A percentile compares a stretch with the other conserved stretches of the same genome.
These are phyloP conservation scores for Saccharum spontaneum DNA, from an alignment of 176 grass and related monocot species.

Conservation along the genomic window DNA sequence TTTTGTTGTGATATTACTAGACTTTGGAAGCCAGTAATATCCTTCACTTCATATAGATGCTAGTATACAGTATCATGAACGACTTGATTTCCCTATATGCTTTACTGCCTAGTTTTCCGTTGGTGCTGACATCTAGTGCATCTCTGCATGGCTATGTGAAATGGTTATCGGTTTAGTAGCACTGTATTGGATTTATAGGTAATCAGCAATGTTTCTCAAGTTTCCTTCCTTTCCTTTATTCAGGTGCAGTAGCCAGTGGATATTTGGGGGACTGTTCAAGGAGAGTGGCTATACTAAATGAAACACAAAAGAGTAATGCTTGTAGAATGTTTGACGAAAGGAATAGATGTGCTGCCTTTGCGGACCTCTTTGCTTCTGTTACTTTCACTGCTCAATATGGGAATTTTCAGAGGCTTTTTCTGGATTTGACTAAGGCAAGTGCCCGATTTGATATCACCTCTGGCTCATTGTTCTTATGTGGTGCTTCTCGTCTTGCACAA, in stretches of 20 bases:
- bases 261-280: slow-evolving; percentile 66
- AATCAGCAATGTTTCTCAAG: slow-evolving; percentile 25
- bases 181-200: neutral
- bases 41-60: neutral
- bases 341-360: slow-evolving; percentile 59
- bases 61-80: neutral
- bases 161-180: neutral
- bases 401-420: slow-evolving; percentile 88
- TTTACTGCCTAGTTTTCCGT: neutral
- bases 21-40: slow-evolving; percentile 2
- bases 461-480: slow-evolving; percentile 68
- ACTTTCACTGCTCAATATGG: slow-evolving; percentile 77
- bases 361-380: slow-evolving; percentile 83
- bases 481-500: slow-evolving; percentile 60
- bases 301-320: slow-evolving; percentile 40
- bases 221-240: slow-evolving; percentile 21
- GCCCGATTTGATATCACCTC: slow-evolving; percentile 69
- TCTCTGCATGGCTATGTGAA: neutral
- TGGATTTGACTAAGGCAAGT: slow-evolving; percentile 78
- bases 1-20: slow-evolving; percentile 2
- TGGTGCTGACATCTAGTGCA: neutral
- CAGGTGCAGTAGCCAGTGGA: slow-evolving; percentile 81
- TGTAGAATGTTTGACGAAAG: slow-evolving; percentile 46
- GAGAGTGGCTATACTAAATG: slow-evolving; percentile 33
- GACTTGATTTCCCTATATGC: neutral